Conservation (phyloP, 441 rosid species). For the Pelargonium australe region DNA sequence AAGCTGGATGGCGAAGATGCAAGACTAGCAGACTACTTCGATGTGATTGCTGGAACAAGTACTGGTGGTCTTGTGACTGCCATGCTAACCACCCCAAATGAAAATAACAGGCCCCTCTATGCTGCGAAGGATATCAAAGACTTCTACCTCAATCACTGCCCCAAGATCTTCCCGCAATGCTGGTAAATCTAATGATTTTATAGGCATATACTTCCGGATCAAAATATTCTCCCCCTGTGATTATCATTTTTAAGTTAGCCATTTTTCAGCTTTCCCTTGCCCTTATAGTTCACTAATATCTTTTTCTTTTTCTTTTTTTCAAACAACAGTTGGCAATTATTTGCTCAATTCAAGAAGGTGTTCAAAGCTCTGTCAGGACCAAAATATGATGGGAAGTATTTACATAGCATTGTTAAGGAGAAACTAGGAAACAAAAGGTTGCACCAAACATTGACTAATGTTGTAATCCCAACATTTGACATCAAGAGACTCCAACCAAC, state of each 20-base stretch:
- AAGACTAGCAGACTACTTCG: conserved; percentile 55
- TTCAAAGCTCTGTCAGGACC: conserved; percentile 25
- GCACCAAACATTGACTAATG: conserved; percentile 53
- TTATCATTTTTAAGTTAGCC: too few species aligned
- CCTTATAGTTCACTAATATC: background rate
- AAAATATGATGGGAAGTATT: conserved; percentile 58
- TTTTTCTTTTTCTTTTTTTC: background rate
- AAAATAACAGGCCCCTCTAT: conserved; percentile 39
- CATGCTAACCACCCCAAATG: conserved; percentile 47
- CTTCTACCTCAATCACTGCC: conserved; percentile 38
- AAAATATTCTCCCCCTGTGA: too few species aligned
- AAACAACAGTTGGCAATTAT: background rate
- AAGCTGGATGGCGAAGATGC: conserved; percentile 50
- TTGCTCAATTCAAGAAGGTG: background rate
- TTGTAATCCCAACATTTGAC: conserved; percentile 77
- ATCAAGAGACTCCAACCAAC: conserved; percentile 66
- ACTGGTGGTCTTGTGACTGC: conserved; percentile 54
- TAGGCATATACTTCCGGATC: too few species aligned
- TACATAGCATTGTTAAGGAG: conserved; percentile 27
- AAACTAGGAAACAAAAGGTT: conserved; percentile 38
- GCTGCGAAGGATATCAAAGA: conserved; percentile 49
- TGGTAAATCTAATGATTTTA: conserved; percentile 24
- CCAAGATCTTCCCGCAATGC: conserved; percentile 47
- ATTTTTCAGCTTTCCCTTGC: too few species aligned
- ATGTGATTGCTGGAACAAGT: conserved; percentile 52